Evolutionary conservation across 2,329 filamentous ascomycete genomes (phyloP).

Genomic region (Magnaporthales sp.): DNA sequence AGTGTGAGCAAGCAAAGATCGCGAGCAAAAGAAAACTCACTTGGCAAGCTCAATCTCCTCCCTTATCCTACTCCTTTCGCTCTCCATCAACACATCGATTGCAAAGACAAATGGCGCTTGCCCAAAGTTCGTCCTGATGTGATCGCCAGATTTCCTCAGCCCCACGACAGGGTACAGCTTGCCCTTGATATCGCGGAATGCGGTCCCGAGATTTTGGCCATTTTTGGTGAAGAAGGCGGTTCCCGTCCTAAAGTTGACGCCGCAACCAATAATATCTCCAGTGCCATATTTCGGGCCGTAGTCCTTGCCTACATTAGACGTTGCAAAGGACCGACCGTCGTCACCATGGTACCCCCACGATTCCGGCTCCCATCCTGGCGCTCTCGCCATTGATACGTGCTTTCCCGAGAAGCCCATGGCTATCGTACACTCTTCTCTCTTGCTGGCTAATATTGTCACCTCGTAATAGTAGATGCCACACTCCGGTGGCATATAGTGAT

Average conservation of each 20-base stretch:
- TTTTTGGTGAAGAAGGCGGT: conserved; percentile 65
- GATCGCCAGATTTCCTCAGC: conserved; percentile 56
- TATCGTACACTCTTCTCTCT: conserved; percentile 52
- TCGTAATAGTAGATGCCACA: conserved; percentile 96
- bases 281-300: conserved; percentile 49
- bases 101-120: conserved; percentile 79
- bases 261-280: conserved; percentile 54
- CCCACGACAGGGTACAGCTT: conserved; percentile 60
- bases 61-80: conserved; percentile 50
- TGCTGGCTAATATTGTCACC: conserved; percentile 42
- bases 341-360: conserved; percentile 64
- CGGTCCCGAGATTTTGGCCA: conserved; percentile 47
- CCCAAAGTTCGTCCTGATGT: conserved; percentile 57
- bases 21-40: conserved; percentile 13
- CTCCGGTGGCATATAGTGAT: conserved; percentile 79
- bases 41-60: conserved; percentile 48
- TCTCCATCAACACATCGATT: conserved; percentile 78
- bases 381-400: conserved; percentile 41
- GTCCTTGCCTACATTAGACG: conserved; percentile 44
- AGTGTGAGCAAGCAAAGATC: neutral
- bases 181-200: conserved; percentile 55
- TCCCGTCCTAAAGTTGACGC: conserved; percentile 55
- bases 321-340: conserved; percentile 53
- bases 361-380: conserved; percentile 59
- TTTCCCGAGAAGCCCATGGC: conserved; percentile 54